Conservation (phyloP, 331 rosid genomes). For the Pyrus hybrid region DNA sequence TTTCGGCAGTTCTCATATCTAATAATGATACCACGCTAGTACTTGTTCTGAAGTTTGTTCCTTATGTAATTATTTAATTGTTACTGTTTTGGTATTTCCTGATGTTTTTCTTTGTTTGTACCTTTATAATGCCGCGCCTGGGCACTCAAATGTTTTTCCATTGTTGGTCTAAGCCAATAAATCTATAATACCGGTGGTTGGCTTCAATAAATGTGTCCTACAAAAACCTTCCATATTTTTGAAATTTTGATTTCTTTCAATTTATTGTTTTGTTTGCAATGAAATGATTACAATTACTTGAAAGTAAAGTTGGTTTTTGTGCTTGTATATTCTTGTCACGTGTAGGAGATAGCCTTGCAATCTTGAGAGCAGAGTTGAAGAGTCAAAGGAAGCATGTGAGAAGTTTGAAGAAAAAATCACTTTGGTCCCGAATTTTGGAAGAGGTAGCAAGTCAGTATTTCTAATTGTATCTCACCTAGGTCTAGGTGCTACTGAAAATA, state of each 20-base stretch:
- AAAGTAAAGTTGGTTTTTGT: conserved; percentile 9
- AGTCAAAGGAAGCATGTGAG: conserved; percentile 93
- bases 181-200: background rate
- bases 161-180: background rate
- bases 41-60: background rate
- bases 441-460: conserved; percentile 57
- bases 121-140: background rate
- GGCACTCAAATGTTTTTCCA: background rate
- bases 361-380: conserved; percentile 85
- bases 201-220: background rate
- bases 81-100: background rate
- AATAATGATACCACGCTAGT: background rate
- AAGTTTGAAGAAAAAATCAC: conserved; percentile 85
- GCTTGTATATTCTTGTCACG: conserved; percentile 14
- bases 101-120: background rate
- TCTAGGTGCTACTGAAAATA: background rate
- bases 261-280: conserved; percentile 8
- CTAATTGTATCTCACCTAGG: conserved; percentile 7
- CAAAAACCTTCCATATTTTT: background rate
- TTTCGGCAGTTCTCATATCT: background rate
- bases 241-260: conserved; percentile 4
- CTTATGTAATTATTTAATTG: background rate
- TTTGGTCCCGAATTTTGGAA: conserved; percentile 95
- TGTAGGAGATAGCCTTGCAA: conserved; percentile 89
- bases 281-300: conserved; percentile 1